A percentile compares a stretch with the other conserved stretches of the same genome.
Conservation (phyloP, 805 yeast genomes). For the Debaryomyces prosopidis region DNA sequence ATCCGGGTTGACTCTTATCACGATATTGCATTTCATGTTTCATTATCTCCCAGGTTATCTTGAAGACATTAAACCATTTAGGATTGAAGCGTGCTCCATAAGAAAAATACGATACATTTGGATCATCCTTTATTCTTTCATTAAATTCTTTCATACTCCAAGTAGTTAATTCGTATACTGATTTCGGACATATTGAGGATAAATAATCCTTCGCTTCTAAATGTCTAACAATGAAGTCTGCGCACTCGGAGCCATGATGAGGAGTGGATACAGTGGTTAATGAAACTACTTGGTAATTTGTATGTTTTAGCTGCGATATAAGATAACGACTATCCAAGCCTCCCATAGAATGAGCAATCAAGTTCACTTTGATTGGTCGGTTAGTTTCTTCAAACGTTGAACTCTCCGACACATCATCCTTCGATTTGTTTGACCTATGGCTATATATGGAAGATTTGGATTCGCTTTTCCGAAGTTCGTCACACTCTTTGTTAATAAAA, state of each 20-base stretch:
- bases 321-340: constrained; percentile 83
- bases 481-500: constrained; percentile 42
- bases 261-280: constrained; percentile 88
- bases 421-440: constrained; percentile 1
- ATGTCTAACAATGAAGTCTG: constrained; percentile 58
- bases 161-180: constrained; percentile 69
- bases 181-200: constrained; percentile 24
- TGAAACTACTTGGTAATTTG: constrained; percentile 60
- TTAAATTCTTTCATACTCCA: constrained; percentile 56
- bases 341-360: constrained; percentile 93
- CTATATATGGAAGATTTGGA: constrained; percentile 9
- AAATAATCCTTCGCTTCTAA: constrained; percentile 19
- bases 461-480: constrained; percentile 13
- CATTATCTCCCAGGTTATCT: constrained; percentile 65
- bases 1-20: constrained; percentile 1
- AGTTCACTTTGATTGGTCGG: constrained; percentile 55
- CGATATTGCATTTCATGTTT: constrained; percentile 3
- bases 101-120: constrained; percentile 71
- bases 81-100: constrained; percentile 80
- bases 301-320: constrained; percentile 50
- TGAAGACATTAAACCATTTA: constrained; percentile 58
- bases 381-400: constrained; percentile 9
- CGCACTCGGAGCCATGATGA: constrained; percentile 82
- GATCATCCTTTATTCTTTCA: constrained; percentile 48
- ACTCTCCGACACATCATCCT: neutral